Conservation (phyloP, 1,284 basidiomycete genomes). For the Phylloboletellus chloephorus region DNA sequence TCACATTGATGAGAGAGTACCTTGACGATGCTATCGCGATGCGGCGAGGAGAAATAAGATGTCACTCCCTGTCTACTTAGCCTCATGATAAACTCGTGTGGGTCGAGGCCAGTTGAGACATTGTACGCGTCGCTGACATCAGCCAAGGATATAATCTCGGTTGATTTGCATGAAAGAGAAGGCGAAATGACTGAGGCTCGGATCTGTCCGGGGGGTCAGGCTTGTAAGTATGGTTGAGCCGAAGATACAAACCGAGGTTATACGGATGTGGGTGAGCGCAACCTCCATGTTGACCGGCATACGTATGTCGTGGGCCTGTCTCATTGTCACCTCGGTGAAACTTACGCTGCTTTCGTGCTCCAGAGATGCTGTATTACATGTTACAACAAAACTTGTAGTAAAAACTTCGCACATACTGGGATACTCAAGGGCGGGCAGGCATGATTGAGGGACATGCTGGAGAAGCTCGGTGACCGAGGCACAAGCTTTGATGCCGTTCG, state of each 20-base stretch:
- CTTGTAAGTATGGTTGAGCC: neutral
- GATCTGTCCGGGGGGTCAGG: conserved; percentile 38
- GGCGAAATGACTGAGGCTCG: conserved; percentile 62
- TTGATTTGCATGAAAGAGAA: conserved; percentile 61
- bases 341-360: conserved; percentile 51
- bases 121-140: conserved; percentile 86
- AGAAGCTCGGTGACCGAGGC: conserved; percentile 55
- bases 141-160: conserved; percentile 70
- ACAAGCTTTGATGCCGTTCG: conserved; percentile 52
- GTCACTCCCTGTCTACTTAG: conserved; percentile 64
- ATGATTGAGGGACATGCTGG: conserved; percentile 47
- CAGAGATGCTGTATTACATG: conserved; percentile 41
- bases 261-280: conserved; percentile 58
- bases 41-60: conserved; percentile 62
- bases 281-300: conserved; percentile 61
- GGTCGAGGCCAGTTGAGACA: conserved; percentile 66
- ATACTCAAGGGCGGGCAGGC: conserved; percentile 45
- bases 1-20: conserved; percentile 32
- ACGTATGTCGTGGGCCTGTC: conserved; percentile 52
- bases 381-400: conserved; percentile 7
- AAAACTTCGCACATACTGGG: conserved; percentile 41
- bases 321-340: conserved; percentile 61
- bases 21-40: conserved; percentile 73
- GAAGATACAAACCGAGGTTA: conserved; percentile 52
- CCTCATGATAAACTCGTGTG: conserved; percentile 78